A percentile compares a stretch with the other conserved stretches of the same genome.
These are phyloP conservation scores for Buxus sempervirens DNA, from an alignment of 164 flowering plant genomes.

Conservation along the genomic window DNA sequence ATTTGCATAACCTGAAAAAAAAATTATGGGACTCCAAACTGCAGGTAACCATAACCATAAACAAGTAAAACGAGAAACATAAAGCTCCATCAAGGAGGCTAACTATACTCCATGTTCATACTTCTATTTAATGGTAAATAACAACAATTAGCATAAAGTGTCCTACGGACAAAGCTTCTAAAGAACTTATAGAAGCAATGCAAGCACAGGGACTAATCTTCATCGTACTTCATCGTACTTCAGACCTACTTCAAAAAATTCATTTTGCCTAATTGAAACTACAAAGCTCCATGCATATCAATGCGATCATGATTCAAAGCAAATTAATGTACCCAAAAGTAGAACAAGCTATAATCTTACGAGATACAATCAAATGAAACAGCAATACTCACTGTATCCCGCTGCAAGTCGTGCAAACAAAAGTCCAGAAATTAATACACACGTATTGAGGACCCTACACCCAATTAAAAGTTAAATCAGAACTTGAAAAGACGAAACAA, in stretches of 20 bases:
- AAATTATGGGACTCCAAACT: no score
- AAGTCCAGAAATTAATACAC: slow-evolving; percentile 87
- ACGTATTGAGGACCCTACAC: slow-evolving; percentile 96
- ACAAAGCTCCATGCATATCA: no score
- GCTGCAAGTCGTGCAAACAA: slow-evolving; percentile 75
- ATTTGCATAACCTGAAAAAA: no score
- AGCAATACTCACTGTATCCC: slow-evolving; percentile 80
- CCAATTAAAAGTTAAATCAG: not conserved
- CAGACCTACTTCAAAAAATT: not conserved
- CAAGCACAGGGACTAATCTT: not conserved
- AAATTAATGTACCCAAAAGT: not conserved
- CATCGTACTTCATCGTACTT: not conserved
- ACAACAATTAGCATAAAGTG: not conserved
- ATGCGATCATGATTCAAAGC: not conserved
- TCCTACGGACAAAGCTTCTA: not conserved
- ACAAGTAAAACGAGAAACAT: not conserved
- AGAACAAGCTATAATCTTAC: not conserved
- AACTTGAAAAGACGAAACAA: not conserved
- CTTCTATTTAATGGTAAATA: not conserved
- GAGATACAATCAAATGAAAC: not conserved
- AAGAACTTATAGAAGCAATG: not conserved
- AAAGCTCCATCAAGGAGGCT: not conserved
- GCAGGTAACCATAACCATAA: not conserved
- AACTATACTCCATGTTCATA: not conserved
- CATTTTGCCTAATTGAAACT: no score